Conservation (phyloP, 805 yeast genomes). For the Yarrowia sp. region DNA sequence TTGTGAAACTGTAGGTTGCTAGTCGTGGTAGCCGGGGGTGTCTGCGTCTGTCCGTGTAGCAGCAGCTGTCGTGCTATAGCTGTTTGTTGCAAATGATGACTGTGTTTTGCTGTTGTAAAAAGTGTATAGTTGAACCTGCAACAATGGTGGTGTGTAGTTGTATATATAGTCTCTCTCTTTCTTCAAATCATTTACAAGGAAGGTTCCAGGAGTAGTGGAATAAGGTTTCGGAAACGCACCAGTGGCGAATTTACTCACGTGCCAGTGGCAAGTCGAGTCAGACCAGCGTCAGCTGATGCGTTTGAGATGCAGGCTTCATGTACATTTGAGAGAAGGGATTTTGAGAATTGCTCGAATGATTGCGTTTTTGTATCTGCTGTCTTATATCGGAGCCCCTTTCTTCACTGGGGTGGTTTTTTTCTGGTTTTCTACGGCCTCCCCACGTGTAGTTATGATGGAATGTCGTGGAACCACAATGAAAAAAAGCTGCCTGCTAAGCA, state of each 20-base stretch:
- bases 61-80: not conserved
- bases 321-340: not conserved
- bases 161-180: conserved; percentile 6
- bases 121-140: not conserved
- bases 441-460: not conserved
- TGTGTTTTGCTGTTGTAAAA: not conserved
- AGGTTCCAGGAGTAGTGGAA: conserved; percentile 5
- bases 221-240: conserved; percentile 19
- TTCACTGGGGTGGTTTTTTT: not conserved
- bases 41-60: not conserved
- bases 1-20: not conserved
- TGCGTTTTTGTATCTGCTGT: too few relatives aligned
- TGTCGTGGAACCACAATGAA: not conserved
- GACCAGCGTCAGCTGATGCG: conserved; percentile 25
- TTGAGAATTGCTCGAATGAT: too few relatives aligned
- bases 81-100: not conserved
- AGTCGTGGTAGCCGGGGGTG: not conserved
- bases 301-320: not conserved
- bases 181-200: not conserved
- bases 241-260: conserved; percentile 10
- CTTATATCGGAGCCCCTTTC: not conserved
- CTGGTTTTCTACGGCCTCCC: not conserved
- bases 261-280: conserved; percentile 24
- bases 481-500: not conserved
- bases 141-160: not conserved